These are phyloP conservation scores for Mycosarcoma mackinlayi DNA, from an alignment of 1,284 basidiomycete genomes.

Conservation along the genomic window DNA sequence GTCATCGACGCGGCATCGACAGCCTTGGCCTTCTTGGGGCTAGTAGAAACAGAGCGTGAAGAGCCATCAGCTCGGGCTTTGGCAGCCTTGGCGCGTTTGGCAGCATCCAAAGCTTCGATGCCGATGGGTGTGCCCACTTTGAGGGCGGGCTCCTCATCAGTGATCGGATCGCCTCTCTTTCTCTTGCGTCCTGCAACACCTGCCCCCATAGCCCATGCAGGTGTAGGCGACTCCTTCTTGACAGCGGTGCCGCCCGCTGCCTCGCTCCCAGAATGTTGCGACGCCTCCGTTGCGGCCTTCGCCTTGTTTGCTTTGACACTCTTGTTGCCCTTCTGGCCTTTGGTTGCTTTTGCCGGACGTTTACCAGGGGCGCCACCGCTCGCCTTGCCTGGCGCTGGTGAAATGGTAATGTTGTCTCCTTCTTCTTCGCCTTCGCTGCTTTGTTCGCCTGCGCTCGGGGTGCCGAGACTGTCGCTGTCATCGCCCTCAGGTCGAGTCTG, in stretches of 20 bases:
- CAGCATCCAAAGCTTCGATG: slow-evolving; percentile 61
- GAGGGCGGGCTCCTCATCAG: slow-evolving; percentile 52
- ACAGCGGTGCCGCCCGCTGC: slow-evolving; percentile 70
- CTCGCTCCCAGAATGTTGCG: slow-evolving; percentile 65
- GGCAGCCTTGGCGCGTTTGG: slow-evolving; percentile 50
- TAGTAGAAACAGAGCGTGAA: slow-evolving; percentile 16
- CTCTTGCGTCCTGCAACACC: slow-evolving; percentile 59
- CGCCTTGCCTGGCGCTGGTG: slow-evolving; percentile 17
- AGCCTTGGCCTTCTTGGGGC: slow-evolving; percentile 30
- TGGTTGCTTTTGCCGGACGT: slow-evolving; percentile 71
- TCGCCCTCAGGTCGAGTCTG: slow-evolving; percentile 23
- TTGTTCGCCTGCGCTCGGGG: slow-evolving; percentile 36
- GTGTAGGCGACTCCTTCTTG: slow-evolving; percentile 76
- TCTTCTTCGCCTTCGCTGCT: slow-evolving; percentile 24
- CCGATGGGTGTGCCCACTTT: slow-evolving; percentile 64
- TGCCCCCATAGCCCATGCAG: slow-evolving; percentile 57
- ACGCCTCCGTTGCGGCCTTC: slow-evolving; percentile 59
- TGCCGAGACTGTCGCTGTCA: slow-evolving; percentile 50
- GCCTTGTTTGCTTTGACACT: slow-evolving; percentile 28
- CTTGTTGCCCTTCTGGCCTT: slow-evolving; percentile 47
- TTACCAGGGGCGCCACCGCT: slow-evolving; percentile 16
- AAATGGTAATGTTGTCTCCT: slow-evolving; percentile 28
- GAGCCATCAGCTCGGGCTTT: slow-evolving; percentile 45
- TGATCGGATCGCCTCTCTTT: slow-evolving; percentile 54
- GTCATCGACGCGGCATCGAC: background rate